Evolutionary conservation across 202 grass and related monocot genomes (phyloP), one percentile per base, ranked within the genome.

Genomic region (Panicum hallii): DNA sequence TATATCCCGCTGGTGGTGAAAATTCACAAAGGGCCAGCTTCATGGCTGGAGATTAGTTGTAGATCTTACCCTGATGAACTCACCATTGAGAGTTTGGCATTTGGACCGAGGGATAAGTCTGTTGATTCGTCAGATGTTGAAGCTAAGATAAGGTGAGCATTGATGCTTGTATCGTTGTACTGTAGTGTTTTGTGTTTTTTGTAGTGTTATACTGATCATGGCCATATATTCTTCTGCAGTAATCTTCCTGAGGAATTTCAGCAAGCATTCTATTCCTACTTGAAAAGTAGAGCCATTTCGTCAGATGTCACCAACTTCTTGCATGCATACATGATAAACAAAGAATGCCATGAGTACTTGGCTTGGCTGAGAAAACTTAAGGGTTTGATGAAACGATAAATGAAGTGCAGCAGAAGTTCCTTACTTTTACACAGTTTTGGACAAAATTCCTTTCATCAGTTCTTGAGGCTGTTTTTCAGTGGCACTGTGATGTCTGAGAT

Each of bases 311-410:
- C 79, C 6, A 34, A 87, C 28, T 79, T 90, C 74, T 26, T 87
- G 6, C 88, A 83, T 40, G 88, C 88, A 0, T 87, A 90, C 69
- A 87, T 90, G 88, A 90, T 90, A 83, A 90, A 83, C 14, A 83
- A 90, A 20, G 84, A 87, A 26, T 87, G 88, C 62, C 61, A 75
- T 55, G 88, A 90, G 60, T 90, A 90, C n/a, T 62, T 90, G 9
- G 60, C 79, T 46, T 90, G 88, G 88, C 54, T 90, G 60, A 87
- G 79, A 74, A 87, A 79, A 74, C 49, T 90, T 54, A 87, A 90
- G 70, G 63, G 61, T 17, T 30, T 79, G 74, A 52, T 87, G 46
- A 79, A 63, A 79, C 36, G 13, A 63, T 90, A 74, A 86, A 57
- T 65, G 32, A 61, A 60, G 42, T 45, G 17, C 54, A 20, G 55